Conservation (phyloP, 441 rosid genomes). For the Croton laevigatus region DNA sequence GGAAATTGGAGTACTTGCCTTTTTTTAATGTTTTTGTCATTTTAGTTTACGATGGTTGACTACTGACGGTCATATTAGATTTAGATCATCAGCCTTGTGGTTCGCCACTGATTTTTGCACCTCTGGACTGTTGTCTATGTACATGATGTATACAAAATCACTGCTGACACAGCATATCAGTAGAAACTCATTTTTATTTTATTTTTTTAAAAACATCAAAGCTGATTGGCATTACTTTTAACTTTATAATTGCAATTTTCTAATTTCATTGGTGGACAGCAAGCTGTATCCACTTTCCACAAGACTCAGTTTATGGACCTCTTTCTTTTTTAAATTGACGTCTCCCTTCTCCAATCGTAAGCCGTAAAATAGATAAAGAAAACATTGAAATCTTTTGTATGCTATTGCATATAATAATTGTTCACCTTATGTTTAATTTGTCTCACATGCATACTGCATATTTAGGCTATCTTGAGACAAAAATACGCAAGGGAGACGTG, state of each 20-base stretch:
- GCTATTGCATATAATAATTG: background rate
- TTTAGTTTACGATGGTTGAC: slow-evolving; percentile 26
- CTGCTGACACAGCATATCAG: slow-evolving; percentile 18
- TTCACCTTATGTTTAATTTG: background rate
- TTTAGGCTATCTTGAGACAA: background rate
- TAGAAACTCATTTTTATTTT: slow-evolving; percentile 10
- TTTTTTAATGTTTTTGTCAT: slow-evolving; percentile 2
- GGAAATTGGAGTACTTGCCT: background rate
- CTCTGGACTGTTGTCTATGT: slow-evolving; percentile 19
- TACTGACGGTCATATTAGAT: slow-evolving; percentile 25
- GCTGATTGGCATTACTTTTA: slow-evolving; percentile 1
- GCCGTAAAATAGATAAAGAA: background rate
- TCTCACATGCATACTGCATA: background rate
- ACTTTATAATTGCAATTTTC: slow-evolving; percentile 8
- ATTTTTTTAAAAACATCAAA: background rate
- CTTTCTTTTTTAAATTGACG: slow-evolving; percentile 10
- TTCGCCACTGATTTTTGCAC: slow-evolving; percentile 10
- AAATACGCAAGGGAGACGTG: background rate
- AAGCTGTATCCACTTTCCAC: slow-evolving; percentile 13
- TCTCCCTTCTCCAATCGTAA: background rate
- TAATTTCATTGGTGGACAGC: slow-evolving; percentile 6
- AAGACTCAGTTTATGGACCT: slow-evolving; percentile 12
- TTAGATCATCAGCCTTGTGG: slow-evolving; percentile 23
- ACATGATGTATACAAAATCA: slow-evolving; percentile 12
- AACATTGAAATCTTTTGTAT: background rate